Evolutionary conservation across 345 rosid species (phyloP), one percentile per base, ranked within the genome.

Genomic region (Mangifera indica): DNA sequence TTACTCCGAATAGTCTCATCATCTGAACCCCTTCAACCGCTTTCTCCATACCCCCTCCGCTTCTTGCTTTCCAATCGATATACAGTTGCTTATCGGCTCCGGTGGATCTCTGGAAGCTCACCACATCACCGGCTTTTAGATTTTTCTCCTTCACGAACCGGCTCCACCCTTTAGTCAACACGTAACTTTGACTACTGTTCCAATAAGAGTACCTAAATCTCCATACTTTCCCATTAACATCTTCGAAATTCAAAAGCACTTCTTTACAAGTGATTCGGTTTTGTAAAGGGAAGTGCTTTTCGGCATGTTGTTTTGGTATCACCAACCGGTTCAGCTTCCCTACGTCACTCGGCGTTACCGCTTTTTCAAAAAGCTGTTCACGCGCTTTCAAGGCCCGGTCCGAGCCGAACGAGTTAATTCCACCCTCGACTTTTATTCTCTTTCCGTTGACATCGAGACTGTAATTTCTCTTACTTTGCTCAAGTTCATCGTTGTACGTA

Each of bases 1-100:
- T 87, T 53, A 94, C 98, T 17, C 97, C 98, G 10, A 93, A 94
- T 63, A 94, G 67, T 72, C 93, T 79, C 48, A 94, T 79, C 76
- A 84, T 79, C 72, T 84, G 84, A 34, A 86, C 85, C 77, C 84
- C 76, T 51, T 71, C 79, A 22, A 67, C 77, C 72, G 73, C 72
- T 48, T 72, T 66, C 25, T 26, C 82, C 49, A 17, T 12, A 29
- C 49, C 77, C 69, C 71, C 53, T 20, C 72, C 80, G 32, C 63
- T 73, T 71, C 79, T 85, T 8, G 76, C 51, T 58, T 83, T 83
- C 84, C 80, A 87, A 58, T 87, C 89, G 22, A 94, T 92, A 62
- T 77, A 86, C 14, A 94, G 84, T 80, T 87, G 88, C 63, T 80
- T 83, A 63, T 77, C 56, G 53, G 67, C 13, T 71, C 85, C 14